Evolutionary conservation across 2,329 filamentous ascomycete species (phyloP).

Genomic region (Pseudogymnoascus destructans): DNA sequence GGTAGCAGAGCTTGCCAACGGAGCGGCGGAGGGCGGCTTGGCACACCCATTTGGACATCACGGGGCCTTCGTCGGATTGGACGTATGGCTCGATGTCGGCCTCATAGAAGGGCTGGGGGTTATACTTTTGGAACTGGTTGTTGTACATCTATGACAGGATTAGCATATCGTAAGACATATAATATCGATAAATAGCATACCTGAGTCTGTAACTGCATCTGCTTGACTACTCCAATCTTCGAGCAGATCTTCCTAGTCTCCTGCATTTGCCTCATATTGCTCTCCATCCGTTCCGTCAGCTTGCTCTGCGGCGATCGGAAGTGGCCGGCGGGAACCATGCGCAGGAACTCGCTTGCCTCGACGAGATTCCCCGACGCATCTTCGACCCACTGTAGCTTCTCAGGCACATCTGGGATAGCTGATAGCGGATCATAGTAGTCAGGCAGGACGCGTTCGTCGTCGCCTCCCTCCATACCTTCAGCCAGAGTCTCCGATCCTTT

Average conservation of each 20-base stretch:
- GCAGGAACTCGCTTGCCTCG: constrained; percentile 72
- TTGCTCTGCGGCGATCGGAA: constrained; percentile 65
- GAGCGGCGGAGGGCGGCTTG: constrained; percentile 78
- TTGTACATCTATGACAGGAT: constrained; percentile 59
- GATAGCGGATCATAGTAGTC: constrained; percentile 90
- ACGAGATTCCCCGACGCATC: constrained; percentile 82
- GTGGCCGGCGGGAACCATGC: constrained; percentile 58
- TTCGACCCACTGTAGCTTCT: constrained; percentile 73
- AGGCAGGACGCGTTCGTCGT: constrained; percentile 71
- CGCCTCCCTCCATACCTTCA: constrained; percentile 77
- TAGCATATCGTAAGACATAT: background rate
- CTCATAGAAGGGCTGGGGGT: constrained; percentile 78
- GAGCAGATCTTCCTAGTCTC: constrained; percentile 91
- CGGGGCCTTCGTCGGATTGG: constrained; percentile 72
- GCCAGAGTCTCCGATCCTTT: constrained; percentile 64
- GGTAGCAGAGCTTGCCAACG: constrained; percentile 88
- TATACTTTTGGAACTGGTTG: constrained; percentile 96
- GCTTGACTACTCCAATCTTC: constrained; percentile 95
- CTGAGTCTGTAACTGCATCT: constrained; percentile 98
- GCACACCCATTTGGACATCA: constrained; percentile 74
- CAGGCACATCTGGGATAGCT: constrained; percentile 70
- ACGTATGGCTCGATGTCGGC: constrained; percentile 80
- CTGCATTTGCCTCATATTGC: constrained; percentile 89
- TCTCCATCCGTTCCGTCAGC: constrained; percentile 68
- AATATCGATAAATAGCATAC: constrained; percentile 33